Conservation (phyloP, 176 grass and related monocot species). For the Oryza nivara region DNA sequence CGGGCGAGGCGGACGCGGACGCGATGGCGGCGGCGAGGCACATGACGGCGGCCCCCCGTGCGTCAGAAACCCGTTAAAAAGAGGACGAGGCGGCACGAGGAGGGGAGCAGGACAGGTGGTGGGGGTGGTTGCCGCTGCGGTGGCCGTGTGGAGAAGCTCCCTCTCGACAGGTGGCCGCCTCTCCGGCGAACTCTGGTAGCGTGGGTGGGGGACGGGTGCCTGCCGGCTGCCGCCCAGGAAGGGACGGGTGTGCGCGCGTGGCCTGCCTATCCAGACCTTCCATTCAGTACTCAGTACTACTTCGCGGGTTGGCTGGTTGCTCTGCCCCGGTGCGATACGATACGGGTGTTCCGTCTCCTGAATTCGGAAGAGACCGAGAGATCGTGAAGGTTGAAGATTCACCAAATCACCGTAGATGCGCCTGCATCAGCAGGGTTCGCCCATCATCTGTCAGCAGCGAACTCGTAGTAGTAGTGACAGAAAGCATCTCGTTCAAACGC, state of each 20-base stretch:
- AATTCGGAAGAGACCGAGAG: not conserved
- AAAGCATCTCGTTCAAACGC: too few relatives aligned
- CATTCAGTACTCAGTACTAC: too few relatives aligned
- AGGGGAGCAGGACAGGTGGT: not conserved
- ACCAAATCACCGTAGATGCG: not conserved
- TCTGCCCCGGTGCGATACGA: too few relatives aligned
- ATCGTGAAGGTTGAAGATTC: not conserved
- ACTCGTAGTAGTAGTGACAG: too few relatives aligned
- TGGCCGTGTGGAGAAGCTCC: conserved; percentile 39
- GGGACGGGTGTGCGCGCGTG: not conserved
- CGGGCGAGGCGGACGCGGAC: conserved; percentile 19
- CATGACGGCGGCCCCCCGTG: conserved; percentile 38
- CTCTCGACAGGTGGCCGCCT: conserved; percentile 39
- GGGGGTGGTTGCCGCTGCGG: not conserved
- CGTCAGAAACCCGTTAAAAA: not conserved
- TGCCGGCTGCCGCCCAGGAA: too few relatives aligned
- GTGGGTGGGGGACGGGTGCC: too few relatives aligned
- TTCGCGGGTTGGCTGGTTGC: too few relatives aligned
- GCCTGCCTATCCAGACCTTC: not conserved
- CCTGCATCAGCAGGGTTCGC: too few relatives aligned
- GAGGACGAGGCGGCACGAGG: not conserved
- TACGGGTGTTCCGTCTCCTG: too few relatives aligned
- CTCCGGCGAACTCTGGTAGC: not conserved
- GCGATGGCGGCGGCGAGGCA: conserved; percentile 48
- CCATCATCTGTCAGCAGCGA: too few relatives aligned